Evolutionary conservation across 441 rosid species (phyloP).

Genomic region (Croton laevigatus): DNA sequence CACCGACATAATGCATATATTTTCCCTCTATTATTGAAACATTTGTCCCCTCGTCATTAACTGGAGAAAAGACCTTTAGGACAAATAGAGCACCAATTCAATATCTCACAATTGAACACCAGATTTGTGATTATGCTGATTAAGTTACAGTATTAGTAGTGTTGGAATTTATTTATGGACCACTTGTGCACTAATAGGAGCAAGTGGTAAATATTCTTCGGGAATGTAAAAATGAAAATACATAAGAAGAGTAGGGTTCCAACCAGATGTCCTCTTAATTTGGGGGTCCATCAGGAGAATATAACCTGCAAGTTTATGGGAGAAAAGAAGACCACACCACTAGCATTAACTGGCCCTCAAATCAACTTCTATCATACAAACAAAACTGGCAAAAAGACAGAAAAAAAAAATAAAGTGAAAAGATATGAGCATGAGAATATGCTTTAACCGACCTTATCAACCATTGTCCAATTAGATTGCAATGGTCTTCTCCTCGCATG

Average conservation of each 20-base stretch:
- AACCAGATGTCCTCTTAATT: no score
- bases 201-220: conserved; percentile 21
- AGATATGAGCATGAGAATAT: conserved; percentile 2
- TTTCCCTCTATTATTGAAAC: neutral
- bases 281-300: no score
- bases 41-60: neutral
- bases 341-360: no score
- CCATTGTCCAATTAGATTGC: conserved; percentile 27
- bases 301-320: no score
- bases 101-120: neutral
- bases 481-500: conserved; percentile 21
- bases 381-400: no score
- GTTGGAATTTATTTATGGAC: conserved; percentile 17
- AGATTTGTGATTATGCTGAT: neutral
- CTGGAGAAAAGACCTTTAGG: no score
- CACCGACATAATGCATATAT: neutral
- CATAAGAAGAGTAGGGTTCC: no score
- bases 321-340: no score
- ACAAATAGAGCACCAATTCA: neutral
- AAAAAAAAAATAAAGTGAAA: neutral
- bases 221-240: no score
- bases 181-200: conserved; percentile 19
- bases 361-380: no score
- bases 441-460: conserved; percentile 51
- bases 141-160: neutral